Conservation (phyloP, 768 basidiomycete species). For the Rhodosporidiobolus sp. region DNA sequence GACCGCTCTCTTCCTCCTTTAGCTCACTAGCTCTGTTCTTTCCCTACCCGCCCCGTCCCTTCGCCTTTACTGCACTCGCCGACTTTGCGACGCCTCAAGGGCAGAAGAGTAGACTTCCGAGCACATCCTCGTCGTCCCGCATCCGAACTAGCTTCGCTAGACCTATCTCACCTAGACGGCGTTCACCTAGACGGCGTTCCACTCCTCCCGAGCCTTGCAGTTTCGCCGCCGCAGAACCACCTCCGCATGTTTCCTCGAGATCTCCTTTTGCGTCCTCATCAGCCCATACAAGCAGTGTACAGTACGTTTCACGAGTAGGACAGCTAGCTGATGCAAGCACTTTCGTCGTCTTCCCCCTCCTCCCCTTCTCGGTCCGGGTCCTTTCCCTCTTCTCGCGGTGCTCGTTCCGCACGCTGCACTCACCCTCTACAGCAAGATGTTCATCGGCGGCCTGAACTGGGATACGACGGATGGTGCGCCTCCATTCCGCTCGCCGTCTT, state of each 20-base stretch:
- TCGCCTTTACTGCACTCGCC: not conserved
- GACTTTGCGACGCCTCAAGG: not conserved
- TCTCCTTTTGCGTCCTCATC: conserved; percentile 9
- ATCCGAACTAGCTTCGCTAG: conserved; percentile 1
- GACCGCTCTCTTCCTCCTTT: conserved; percentile 44
- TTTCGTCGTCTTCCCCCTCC: not conserved
- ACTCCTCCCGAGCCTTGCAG: not conserved
- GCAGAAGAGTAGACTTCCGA: not conserved
- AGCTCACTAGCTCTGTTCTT: no score
- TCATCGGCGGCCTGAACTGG: conserved; percentile 99
- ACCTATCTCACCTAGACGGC: not conserved
- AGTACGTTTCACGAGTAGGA: conserved; percentile 33
- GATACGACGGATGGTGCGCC: conserved; percentile 95
- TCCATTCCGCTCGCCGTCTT: conserved; percentile 57
- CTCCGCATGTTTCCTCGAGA: not conserved
- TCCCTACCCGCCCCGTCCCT: no score
- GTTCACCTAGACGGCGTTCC: no score
- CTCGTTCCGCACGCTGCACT: conserved; percentile 12
- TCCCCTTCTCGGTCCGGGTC: not conserved
- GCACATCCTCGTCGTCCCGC: not conserved
- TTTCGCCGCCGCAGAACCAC: not conserved
- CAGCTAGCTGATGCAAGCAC: conserved; percentile 28
- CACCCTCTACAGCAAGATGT: conserved; percentile 76
- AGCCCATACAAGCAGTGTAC: conserved; percentile 33
- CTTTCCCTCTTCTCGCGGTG: conserved; percentile 50